Evolutionary conservation across 768 basidiomycete species (phyloP).

Genomic region (Jaapia argillacea): DNA sequence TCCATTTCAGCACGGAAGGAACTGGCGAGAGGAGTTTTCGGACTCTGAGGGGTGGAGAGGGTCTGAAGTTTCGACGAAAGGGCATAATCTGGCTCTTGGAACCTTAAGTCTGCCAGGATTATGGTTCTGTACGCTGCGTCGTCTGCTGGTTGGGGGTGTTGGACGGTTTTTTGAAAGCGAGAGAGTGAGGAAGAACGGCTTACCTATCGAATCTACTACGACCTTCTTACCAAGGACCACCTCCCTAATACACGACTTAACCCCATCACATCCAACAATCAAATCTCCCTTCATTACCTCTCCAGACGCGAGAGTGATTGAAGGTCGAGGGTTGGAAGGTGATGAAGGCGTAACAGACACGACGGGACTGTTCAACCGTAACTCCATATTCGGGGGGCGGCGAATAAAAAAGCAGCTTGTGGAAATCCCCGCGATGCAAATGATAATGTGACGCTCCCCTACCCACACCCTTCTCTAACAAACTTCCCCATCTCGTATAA

Average conservation of each 20-base stretch:
- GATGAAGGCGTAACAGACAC: background rate
- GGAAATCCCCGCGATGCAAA: conserved; percentile 33
- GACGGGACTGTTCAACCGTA: background rate
- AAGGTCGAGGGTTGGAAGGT: too few relatives aligned
- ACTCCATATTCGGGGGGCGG: conserved; percentile 5
- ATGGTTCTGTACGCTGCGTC: conserved; percentile 54
- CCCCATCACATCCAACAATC: conserved; percentile 12
- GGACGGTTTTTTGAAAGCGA: conserved; percentile 35
- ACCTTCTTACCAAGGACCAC: conserved; percentile 33
- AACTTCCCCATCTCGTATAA: conserved; percentile 23
- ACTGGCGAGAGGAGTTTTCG: conserved; percentile 27
- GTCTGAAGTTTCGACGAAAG: conserved; percentile 38
- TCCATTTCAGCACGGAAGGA: conserved; percentile 29
- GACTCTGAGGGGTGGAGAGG: conserved; percentile 11
- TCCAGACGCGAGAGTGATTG: conserved; percentile 9
- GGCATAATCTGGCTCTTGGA: conserved; percentile 38
- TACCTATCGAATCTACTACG: background rate
- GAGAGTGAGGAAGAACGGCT: conserved; percentile 31
- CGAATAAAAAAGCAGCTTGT: conserved; percentile 27
- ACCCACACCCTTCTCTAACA: conserved; percentile 18
- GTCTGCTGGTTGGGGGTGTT: conserved; percentile 38
- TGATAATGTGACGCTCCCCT: conserved; percentile 33
- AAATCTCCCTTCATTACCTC: conserved; percentile 12
- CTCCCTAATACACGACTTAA: conserved; percentile 1
- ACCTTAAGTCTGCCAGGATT: conserved; percentile 32